Evolutionary conservation across 2,329 filamentous ascomycete genomes (phyloP).

Genomic region (Sordariomycetes sp.): DNA sequence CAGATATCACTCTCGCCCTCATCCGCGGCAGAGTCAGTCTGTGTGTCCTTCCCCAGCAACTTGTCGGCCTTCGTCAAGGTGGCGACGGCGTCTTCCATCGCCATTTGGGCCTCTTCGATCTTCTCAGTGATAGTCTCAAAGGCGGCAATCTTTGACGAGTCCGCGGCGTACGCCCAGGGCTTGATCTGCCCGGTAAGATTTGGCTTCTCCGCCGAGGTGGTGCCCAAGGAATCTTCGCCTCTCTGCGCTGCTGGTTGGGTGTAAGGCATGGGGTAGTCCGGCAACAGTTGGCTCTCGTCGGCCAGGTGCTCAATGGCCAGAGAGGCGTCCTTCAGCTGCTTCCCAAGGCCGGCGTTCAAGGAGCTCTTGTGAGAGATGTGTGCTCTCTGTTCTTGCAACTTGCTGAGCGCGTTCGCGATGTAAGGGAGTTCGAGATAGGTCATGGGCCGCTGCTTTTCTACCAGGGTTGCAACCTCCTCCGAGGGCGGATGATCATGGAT

Average conservation of each 20-base stretch:
- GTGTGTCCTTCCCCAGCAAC: slow-evolving; percentile 25
- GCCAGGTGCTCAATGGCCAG: slow-evolving; percentile 38
- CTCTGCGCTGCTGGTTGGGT: slow-evolving; percentile 28
- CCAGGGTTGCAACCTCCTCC: background rate
- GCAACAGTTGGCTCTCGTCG: slow-evolving; percentile 50
- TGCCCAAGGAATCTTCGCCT: slow-evolving; percentile 6
- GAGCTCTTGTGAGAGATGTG: slow-evolving; percentile 28
- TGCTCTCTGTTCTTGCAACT: slow-evolving; percentile 34
- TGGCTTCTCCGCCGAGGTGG: slow-evolving; percentile 18
- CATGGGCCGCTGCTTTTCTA: slow-evolving; percentile 5
- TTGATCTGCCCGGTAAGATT: slow-evolving; percentile 30
- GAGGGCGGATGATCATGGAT: background rate
- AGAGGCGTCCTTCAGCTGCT: slow-evolving; percentile 34
- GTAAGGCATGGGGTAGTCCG: slow-evolving; percentile 30
- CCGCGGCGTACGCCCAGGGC: slow-evolving; percentile 46
- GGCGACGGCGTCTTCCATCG: slow-evolving; percentile 37
- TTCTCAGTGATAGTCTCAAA: slow-evolving; percentile 45
- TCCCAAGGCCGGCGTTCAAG: slow-evolving; percentile 33
- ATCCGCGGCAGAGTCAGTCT: slow-evolving; percentile 5
- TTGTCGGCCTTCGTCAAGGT: slow-evolving; percentile 22
- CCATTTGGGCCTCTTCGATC: slow-evolving; percentile 43
- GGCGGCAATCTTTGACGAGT: slow-evolving; percentile 44
- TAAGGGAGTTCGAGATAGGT: slow-evolving; percentile 40
- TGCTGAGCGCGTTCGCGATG: slow-evolving; percentile 34
- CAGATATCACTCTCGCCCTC: slow-evolving; percentile 8